phyloP scores from a whole-genome alignment of 805 yeast species.

The Brettanomyces custersianus region DNA sequence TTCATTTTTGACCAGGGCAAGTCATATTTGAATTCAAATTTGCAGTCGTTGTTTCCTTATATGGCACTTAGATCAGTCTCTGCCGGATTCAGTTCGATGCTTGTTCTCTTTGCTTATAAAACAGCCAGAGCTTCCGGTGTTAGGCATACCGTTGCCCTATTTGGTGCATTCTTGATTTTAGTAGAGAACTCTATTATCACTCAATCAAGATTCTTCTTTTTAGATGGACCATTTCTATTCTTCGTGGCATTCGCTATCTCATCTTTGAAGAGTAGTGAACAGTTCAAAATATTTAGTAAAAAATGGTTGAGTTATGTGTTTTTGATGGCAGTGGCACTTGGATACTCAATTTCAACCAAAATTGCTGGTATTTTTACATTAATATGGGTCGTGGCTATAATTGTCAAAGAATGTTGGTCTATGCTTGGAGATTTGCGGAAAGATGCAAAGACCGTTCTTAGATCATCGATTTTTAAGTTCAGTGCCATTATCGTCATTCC shows the following conservation, averaged over 20 bases:
- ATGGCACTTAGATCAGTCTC: constrained; percentile 50
- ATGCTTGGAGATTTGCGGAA: constrained; percentile 59
- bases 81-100: constrained; percentile 43
- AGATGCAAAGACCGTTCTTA: constrained; percentile 30
- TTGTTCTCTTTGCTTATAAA: constrained; percentile 43
- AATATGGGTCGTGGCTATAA: constrained; percentile 15
- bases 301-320: constrained; percentile 47
- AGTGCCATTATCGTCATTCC: constrained; percentile 46
- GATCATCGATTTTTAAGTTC: constrained; percentile 29
- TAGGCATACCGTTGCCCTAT: constrained; percentile 37
- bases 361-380: constrained; percentile 56
- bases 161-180: constrained; percentile 42
- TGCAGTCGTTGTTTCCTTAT: constrained; percentile 33
- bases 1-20: constrained; percentile 3
- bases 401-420: constrained; percentile 50
- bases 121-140: constrained; percentile 50
- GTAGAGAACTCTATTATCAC: constrained; percentile 61
- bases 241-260: constrained; percentile 36
- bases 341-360: constrained; percentile 51
- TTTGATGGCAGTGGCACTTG: constrained; percentile 42
- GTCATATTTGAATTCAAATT: constrained; percentile 1
- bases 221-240: constrained; percentile 37
- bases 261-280: constrained; percentile 14
- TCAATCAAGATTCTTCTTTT: constrained; percentile 45
- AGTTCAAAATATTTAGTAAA: constrained; percentile 33